Base-by-base conservation (phyloP, 495 filamentous ascomycete species). In the Penicillium cosmopolitanum region DNA sequence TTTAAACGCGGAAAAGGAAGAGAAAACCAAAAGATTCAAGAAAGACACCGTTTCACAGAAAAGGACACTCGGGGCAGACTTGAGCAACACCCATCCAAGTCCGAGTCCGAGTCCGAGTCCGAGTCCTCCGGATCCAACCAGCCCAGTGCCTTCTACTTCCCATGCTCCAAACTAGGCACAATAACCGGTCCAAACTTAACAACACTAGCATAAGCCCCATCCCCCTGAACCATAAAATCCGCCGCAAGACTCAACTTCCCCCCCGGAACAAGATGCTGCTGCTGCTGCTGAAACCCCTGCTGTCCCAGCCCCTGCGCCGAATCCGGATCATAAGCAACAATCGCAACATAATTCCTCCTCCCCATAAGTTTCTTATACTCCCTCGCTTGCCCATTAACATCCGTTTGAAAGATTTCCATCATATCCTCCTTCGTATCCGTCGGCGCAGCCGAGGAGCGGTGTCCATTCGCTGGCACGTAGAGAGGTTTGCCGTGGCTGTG, bases 161-260 rank as follows among this genome's bases (percentile, higher is more conserved):
- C 95, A 79, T 87, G 91, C 73, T 96, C 96, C 67, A 98, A 74
- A 77, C 87, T 91, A 52, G 96, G 96, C 68, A 98, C 87, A 77
- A 98, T 90, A 15, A 98, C 96, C 38, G 95, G 95, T 9, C 95
- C 95, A 73, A 97, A 98, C 78, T 98, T 98, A 51, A 92, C 92
- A 35, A 96, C 92, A 61, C 76, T 78, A 19, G 83, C 87, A 68
- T 86, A 91, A 2, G 82, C 82, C 3, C 92, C 89, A 62, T 97
- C 94, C 2, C 90, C 91, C 77, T 98, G 95, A 15, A 98, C 95
- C 79, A 98, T 94, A 67, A 97, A 98, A 70, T 98, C 95, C 6
- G 95, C 90, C 9, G 94, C 94, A 31, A 98, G 77, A 73, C 91
- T 97, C 61, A 98, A 64, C 79, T 87, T 89, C n/a, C 84, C 86